These are phyloP conservation scores for Cafeteria roenbergensis DNA, from an alignment of 108 stramenopile genomes.

Conservation along the genomic window DNA sequence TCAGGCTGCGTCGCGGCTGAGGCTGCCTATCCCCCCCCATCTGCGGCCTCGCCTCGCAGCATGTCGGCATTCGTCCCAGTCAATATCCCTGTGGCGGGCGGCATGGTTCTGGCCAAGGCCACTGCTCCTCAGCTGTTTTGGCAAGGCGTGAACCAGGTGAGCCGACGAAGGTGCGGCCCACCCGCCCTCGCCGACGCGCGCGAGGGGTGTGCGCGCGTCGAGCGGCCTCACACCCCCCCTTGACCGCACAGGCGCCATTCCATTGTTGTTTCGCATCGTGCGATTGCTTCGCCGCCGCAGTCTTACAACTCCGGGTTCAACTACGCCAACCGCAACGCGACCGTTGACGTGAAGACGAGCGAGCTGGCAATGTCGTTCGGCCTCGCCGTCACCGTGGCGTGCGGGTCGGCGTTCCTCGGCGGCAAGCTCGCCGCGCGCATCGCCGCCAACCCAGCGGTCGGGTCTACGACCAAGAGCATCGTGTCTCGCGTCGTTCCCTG, in stretches of 20 bases:
- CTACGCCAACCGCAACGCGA: slow-evolving; percentile 46
- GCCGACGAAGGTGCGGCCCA: too few species aligned
- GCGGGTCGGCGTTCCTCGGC: slow-evolving; percentile 25
- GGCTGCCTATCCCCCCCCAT: too few species aligned
- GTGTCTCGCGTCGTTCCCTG: slow-evolving; percentile 27
- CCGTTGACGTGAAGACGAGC: slow-evolving; percentile 27
- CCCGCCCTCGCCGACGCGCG: too few species aligned
- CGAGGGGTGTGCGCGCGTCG: too few species aligned
- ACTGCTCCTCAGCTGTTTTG: slow-evolving; percentile 20
- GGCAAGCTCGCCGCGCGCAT: slow-evolving; percentile 9
- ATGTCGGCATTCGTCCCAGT: not conserved
- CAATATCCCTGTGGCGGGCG: not conserved
- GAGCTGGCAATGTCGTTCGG: slow-evolving; percentile 28
- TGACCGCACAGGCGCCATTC: too few species aligned
- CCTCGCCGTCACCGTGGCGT: slow-evolving; percentile 29
- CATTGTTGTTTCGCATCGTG: too few species aligned
- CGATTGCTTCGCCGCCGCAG: too few species aligned
- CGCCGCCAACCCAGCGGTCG: slow-evolving; percentile 6
- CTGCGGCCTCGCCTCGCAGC: too few species aligned
- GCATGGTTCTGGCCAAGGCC: slow-evolving; percentile 2
- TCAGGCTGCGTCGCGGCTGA: too few species aligned
- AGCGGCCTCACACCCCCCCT: too few species aligned
- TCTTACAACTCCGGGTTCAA: slow-evolving; percentile 43
- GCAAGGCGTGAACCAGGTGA: slow-evolving; percentile 40
- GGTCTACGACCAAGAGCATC: not conserved